phyloP scores from a whole-genome alignment of 202 grass and related monocot species.

The Brachypodium distachyon region DNA sequence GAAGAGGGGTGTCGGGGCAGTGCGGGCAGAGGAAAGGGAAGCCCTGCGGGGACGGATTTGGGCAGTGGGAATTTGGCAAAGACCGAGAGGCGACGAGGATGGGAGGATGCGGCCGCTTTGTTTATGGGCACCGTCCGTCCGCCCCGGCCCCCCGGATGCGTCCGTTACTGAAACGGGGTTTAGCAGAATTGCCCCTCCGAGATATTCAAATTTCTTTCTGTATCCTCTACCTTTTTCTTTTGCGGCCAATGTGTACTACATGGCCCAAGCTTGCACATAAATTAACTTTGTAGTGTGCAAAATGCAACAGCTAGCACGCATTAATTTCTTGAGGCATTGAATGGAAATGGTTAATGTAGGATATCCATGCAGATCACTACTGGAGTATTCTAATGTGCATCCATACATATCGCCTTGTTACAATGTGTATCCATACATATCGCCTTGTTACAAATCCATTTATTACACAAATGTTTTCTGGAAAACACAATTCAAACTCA shows the following conservation, averaged over 20 bases:
- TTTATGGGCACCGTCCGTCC: conserved; percentile 7
- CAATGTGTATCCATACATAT: neutral
- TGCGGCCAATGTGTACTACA: neutral
- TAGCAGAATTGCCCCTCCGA: neutral
- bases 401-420: too few relatives aligned
- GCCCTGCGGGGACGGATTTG: neutral
- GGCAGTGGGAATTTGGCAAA: conserved; percentile 72
- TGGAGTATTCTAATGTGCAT: too few relatives aligned
- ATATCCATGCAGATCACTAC: too few relatives aligned
- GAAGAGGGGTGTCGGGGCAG: conserved; percentile 28
- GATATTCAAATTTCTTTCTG: neutral
- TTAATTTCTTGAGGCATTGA: too few relatives aligned
- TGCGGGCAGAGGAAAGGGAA: conserved; percentile 30
- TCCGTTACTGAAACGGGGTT: neutral
- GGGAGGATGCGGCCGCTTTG: neutral
- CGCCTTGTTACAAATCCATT: neutral
- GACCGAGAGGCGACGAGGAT: conserved; percentile 2
- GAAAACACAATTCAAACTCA: neutral
- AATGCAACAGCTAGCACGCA: too few relatives aligned
- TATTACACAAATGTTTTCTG: neutral
- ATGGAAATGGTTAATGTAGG: too few relatives aligned
- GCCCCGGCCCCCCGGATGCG: neutral
- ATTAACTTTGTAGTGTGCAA: too few relatives aligned
- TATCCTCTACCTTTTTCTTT: neutral
- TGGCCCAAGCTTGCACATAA: too few relatives aligned